Conservation (phyloP, 2,329 filamentous ascomycete genomes). For the Arthrobotrys megalospora region DNA sequence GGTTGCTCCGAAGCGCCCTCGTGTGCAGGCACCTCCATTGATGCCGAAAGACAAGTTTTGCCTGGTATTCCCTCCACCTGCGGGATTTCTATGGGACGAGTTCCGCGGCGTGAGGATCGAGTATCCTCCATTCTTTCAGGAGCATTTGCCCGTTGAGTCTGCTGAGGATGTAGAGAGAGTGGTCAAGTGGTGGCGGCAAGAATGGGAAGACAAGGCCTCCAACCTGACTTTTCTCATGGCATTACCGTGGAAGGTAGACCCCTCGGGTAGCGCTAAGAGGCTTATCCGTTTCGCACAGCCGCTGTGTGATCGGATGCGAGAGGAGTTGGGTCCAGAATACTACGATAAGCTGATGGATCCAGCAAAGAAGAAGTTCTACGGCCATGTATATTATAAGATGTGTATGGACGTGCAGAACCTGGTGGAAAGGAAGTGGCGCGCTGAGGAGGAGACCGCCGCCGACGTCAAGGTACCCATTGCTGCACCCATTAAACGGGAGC, state of each 20-base stretch:
- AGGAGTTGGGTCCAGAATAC: slow-evolving; percentile 28
- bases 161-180: slow-evolving; percentile 27
- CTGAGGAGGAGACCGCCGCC: not conserved
- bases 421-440: not conserved
- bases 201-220: slow-evolving; percentile 31
- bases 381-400: slow-evolving; percentile 45
- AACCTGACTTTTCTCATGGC: slow-evolving; percentile 28
- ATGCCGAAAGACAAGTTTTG: slow-evolving; percentile 47
- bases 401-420: slow-evolving; percentile 22
- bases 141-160: slow-evolving; percentile 33
- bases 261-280: slow-evolving; percentile 14
- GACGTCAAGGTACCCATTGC: slow-evolving; percentile 8
- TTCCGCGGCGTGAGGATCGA: slow-evolving; percentile 3
- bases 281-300: slow-evolving; percentile 39
- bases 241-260: slow-evolving; percentile 25
- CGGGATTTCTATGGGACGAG: slow-evolving; percentile 31
- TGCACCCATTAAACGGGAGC: not conserved
- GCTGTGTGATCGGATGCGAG: slow-evolving; percentile 38
- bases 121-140: slow-evolving; percentile 9
- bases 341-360: slow-evolving; percentile 25
- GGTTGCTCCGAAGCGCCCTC: slow-evolving; percentile 27
- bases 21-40: slow-evolving; percentile 22
- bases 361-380: slow-evolving; percentile 43
- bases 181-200: slow-evolving; percentile 31
- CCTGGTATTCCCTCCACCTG: slow-evolving; percentile 32